Percentiles rank a stretch among this genome's conserved stretches.
Evolutionary conservation across 352 stramenopile genomes (phyloP).

Genomic region (Blastocystis sp.): DNA sequence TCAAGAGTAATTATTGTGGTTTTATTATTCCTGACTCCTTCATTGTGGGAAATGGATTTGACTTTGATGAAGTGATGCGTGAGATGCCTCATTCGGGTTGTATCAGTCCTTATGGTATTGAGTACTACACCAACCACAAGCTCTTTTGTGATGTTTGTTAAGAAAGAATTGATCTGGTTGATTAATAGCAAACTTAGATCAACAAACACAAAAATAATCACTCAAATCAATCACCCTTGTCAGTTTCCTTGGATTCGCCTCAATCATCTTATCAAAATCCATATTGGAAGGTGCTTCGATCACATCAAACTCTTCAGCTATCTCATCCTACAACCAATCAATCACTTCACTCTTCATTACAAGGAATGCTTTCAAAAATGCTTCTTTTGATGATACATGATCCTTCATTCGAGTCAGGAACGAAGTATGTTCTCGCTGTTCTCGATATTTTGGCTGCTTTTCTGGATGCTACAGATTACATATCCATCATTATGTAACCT

Average conservation of each 20-base stretch:
- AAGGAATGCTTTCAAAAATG: constrained; percentile 64
- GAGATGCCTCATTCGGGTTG: constrained; percentile 53
- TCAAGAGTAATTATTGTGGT: constrained; percentile 84
- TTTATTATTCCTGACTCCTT: constrained; percentile 92
- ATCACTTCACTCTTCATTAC: not conserved
- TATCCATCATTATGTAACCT: constrained; percentile 65
- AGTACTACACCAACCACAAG: constrained; percentile 59
- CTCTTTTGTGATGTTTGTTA: constrained; percentile 34
- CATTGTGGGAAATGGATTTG: constrained; percentile 67
- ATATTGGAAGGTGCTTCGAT: not conserved
- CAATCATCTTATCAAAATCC: constrained; percentile 46
- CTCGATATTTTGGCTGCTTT: constrained; percentile 85
- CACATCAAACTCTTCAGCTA: constrained; percentile 28
- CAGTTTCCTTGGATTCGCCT: constrained; percentile 19
- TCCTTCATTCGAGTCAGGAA: constrained; percentile 79
- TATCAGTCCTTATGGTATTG: constrained; percentile 47
- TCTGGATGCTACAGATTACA: constrained; percentile 67
- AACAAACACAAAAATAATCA: constrained; percentile 7
- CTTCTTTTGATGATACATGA: constrained; percentile 64
- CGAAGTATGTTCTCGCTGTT: constrained; percentile 84
- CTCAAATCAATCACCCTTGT: constrained; percentile 29
- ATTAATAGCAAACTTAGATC: not conserved
- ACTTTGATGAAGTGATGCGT: constrained; percentile 57
- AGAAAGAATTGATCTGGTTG: too few species aligned
- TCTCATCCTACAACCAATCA: not conserved